phyloP scores from a whole-genome alignment of 176 grass and related monocot species.

The Musa beccarii region DNA sequence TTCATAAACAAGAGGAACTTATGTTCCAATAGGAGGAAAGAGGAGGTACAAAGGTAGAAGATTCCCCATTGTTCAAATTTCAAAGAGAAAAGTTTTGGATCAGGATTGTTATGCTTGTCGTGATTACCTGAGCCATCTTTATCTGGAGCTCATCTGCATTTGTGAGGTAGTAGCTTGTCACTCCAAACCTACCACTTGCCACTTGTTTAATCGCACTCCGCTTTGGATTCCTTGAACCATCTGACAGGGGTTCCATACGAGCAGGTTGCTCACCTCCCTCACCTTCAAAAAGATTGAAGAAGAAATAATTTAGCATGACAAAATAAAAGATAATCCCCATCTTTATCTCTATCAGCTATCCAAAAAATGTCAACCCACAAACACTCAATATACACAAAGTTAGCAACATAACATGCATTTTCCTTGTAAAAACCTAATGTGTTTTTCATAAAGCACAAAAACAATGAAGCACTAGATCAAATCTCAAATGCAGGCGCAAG shows the following conservation, averaged over 20 bases:
- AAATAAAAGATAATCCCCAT: not conserved
- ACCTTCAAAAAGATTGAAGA: conserved; percentile 31
- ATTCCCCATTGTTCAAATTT: conserved; percentile 14
- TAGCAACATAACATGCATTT: no score
- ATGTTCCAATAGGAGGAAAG: conserved; percentile 8
- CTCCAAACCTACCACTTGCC: conserved; percentile 94
- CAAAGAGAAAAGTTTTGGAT: conserved; percentile 2
- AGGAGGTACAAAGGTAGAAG: not conserved
- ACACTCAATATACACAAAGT: not conserved
- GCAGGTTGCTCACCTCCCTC: conserved; percentile 96
- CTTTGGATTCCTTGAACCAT: conserved; percentile 90
- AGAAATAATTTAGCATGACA: not conserved
- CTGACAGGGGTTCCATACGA: conserved; percentile 77
- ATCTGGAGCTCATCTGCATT: conserved; percentile 99
- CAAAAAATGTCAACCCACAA: not conserved
- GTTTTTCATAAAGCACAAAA: no score
- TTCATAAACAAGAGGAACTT: conserved; percentile 19
- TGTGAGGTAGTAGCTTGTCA: conserved; percentile 92
- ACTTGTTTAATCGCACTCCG: conserved; percentile 99
- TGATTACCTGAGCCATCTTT: conserved; percentile 96
- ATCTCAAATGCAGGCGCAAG: no score
- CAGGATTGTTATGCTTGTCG: not conserved
- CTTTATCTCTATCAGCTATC: not conserved
- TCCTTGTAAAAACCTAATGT: no score
- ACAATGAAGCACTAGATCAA: no score